Evolutionary conservation across 2,329 filamentous ascomycete species (phyloP).

Genomic region (Paracoccidioides lutzii): DNA sequence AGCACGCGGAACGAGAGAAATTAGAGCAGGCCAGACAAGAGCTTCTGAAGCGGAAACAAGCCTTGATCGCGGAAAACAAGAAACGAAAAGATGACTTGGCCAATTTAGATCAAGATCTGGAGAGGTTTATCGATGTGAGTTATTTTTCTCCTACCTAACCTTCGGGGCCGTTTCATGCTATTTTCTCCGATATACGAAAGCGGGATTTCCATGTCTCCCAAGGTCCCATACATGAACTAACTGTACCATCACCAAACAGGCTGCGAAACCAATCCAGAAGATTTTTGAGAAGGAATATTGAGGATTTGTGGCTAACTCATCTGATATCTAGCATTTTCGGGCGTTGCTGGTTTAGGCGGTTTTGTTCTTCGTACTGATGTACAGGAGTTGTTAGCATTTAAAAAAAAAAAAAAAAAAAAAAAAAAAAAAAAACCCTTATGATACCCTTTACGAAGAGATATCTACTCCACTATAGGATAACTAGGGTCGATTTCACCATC

Average conservation of each 20-base stretch:
- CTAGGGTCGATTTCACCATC: no score
- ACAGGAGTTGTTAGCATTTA: not conserved
- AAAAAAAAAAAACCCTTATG: no score
- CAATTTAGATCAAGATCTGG: constrained; percentile 79
- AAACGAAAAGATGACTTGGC: constrained; percentile 86
- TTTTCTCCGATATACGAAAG: not conserved
- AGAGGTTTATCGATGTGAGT: constrained; percentile 81
- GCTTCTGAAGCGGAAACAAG: constrained; percentile 58
- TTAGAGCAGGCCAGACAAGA: constrained; percentile 75
- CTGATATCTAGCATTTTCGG: not conserved
- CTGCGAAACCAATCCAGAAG: constrained; percentile 76
- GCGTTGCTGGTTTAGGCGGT: not conserved
- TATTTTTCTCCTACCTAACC: not conserved
- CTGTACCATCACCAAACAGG: constrained; percentile 35
- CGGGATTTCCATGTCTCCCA: constrained; percentile 3
- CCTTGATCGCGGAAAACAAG: constrained; percentile 65
- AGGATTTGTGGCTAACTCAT: not conserved
- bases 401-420: no score
- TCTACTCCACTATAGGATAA: not conserved
- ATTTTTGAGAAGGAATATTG: constrained; percentile 62
- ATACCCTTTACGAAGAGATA: not conserved
- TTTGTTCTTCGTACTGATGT: not conserved
- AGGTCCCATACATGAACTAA: constrained; percentile 13
- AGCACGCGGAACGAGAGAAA: constrained; percentile 69
- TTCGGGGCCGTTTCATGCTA: not conserved